Conservation (phyloP, 2,329 filamentous ascomycete genomes). For the Aspergillus sp. region DNA sequence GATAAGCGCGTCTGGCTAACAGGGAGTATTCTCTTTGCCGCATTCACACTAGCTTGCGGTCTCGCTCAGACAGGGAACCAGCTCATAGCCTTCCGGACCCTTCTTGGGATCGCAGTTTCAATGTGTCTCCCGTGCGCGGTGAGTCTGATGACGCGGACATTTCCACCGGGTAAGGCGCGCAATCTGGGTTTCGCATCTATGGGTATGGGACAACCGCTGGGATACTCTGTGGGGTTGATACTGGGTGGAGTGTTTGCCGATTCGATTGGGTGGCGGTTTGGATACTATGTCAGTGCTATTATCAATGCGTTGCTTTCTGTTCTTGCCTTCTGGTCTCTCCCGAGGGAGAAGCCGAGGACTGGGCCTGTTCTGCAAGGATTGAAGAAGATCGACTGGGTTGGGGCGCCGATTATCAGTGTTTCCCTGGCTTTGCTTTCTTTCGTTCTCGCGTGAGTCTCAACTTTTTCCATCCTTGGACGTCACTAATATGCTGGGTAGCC, state of each 20-base stretch:
- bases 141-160: conserved; percentile 48
- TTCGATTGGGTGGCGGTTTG: conserved; percentile 52
- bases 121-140: conserved; percentile 52
- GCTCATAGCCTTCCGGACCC: conserved; percentile 49
- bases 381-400: conserved; percentile 54
- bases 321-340: conserved; percentile 43
- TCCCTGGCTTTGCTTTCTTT: conserved; percentile 52
- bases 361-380: conserved; percentile 8
- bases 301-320: conserved; percentile 43
- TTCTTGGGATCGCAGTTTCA: conserved; percentile 47
- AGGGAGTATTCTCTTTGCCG: conserved; percentile 38
- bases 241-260: conserved; percentile 45
- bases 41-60: conserved; percentile 38
- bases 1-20: conserved; percentile 43
- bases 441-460: conserved; percentile 43
- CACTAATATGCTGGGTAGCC: conserved; percentile 35
- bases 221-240: conserved; percentile 53
- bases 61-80: conserved; percentile 41
- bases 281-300: conserved; percentile 51
- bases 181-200: conserved; percentile 55
- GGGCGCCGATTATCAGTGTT: conserved; percentile 48
- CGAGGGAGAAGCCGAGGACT: conserved; percentile 8
- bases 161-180: conserved; percentile 47
- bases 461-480: too few relatives aligned
- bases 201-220: conserved; percentile 52